A percentile compares a stretch with the other conserved stretches of the same genome.
These are phyloP conservation scores for Tuber aestivum DNA, from an alignment of 495 filamentous ascomycete species.

Conservation along the genomic window DNA sequence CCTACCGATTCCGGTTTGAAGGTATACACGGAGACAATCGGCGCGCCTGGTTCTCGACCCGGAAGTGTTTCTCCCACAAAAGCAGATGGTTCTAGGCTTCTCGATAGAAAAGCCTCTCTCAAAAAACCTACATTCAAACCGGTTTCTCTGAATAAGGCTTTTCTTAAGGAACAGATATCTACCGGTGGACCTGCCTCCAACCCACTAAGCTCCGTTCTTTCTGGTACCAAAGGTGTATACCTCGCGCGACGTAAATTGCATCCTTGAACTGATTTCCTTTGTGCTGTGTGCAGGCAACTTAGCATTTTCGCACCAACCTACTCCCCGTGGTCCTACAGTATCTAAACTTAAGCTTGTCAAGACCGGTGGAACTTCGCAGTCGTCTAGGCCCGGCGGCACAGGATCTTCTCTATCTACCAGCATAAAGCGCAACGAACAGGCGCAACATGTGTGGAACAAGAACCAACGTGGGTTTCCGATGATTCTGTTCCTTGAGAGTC, in stretches of 20 bases:
- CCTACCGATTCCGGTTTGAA: constrained; percentile 21
- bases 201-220: constrained; percentile 28
- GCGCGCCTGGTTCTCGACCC: constrained; percentile 27
- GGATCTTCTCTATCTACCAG: constrained; percentile 52
- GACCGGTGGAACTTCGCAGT: constrained; percentile 33
- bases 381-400: constrained; percentile 46
- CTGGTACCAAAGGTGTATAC: constrained; percentile 32
- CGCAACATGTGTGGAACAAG: constrained; percentile 81
- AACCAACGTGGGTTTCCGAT: constrained; percentile 70
- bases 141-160: constrained; percentile 88
- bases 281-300: constrained; percentile 36
- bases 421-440: constrained; percentile 52
- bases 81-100: constrained; percentile 47
- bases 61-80: constrained; percentile 46
- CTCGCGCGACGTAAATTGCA: constrained; percentile 9
- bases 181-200: constrained; percentile 40
- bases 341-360: constrained; percentile 40
- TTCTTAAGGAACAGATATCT: constrained; percentile 57
- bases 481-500: constrained; percentile 3
- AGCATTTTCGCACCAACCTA: constrained; percentile 25
- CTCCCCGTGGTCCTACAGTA: constrained; percentile 26
- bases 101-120: constrained; percentile 52
- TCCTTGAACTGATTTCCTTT: constrained; percentile 24
- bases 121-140: constrained; percentile 92
- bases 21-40: constrained; percentile 29